Evolutionary conservation across 2,329 filamentous ascomycete species (phyloP).

Genomic region (Teratosphaeria destructans): DNA sequence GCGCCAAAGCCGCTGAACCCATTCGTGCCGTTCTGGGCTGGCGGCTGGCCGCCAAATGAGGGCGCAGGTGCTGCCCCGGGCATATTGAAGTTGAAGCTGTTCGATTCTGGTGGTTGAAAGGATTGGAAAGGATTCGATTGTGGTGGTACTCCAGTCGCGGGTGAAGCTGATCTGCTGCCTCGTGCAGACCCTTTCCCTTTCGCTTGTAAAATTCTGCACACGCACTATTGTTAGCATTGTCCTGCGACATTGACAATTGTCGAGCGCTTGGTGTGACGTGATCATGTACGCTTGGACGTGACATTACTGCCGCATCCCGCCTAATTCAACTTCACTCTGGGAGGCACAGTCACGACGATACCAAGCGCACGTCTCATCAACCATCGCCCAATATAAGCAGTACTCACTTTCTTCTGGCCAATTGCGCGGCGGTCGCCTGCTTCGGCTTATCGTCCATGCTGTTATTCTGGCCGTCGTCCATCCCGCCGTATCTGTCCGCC

Average conservation of each 20-base stretch:
- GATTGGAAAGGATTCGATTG: conserved; percentile 6
- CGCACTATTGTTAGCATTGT: conserved; percentile 2
- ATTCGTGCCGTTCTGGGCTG: conserved; percentile 1
- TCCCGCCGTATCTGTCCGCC: conserved; percentile 18
- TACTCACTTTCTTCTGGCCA: conserved; percentile 27
- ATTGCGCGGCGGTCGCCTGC: conserved; percentile 25
- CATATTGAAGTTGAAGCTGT: conserved; percentile 8
- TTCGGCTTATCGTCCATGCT: conserved; percentile 16
- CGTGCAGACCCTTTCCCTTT: conserved; percentile 3
- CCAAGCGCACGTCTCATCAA: background rate
- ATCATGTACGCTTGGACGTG: background rate
- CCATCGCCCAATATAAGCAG: background rate
- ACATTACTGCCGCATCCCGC: background rate
- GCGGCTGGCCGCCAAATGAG: conserved; percentile 1
- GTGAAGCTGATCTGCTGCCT: conserved; percentile 6
- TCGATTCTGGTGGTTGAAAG: conserved; percentile 6
- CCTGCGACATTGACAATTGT: background rate
- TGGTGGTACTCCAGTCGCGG: background rate
- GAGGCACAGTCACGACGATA: background rate
- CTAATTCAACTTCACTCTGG: background rate
- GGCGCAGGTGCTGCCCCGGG: conserved; percentile 4
- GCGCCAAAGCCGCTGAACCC: conserved; percentile 7
- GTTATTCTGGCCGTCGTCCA: conserved; percentile 1
- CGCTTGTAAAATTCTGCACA: conserved; percentile 2
- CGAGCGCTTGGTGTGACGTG: background rate